These are phyloP conservation scores for Neurospora discreta DNA, from an alignment of 495 filamentous ascomycete species.

Conservation along the genomic window DNA sequence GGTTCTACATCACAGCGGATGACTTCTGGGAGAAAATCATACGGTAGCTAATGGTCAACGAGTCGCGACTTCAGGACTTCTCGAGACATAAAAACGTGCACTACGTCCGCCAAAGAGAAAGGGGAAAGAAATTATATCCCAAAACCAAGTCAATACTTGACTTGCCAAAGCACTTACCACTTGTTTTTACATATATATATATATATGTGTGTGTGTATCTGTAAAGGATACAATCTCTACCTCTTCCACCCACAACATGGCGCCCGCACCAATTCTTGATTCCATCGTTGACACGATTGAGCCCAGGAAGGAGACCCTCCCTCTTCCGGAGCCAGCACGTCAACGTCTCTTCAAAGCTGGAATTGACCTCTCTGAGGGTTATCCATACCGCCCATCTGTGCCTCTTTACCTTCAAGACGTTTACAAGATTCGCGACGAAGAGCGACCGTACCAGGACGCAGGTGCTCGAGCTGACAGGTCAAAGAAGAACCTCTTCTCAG, in stretches of 20 bases:
- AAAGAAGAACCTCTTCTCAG: constrained; percentile 53
- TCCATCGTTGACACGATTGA: constrained; percentile 48
- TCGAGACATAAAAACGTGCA: background rate
- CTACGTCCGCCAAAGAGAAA: background rate
- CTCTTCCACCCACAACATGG: constrained; percentile 18
- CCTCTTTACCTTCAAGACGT: constrained; percentile 59
- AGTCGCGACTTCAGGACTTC: background rate
- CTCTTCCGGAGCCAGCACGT: constrained; percentile 41
- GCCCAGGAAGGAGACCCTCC: constrained; percentile 51
- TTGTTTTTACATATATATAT: too few relatives aligned
- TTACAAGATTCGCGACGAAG: constrained; percentile 47
- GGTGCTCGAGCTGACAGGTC: constrained; percentile 54
- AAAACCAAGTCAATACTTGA: background rate
- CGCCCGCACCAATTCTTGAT: constrained; percentile 41
- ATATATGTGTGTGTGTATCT: too few relatives aligned
- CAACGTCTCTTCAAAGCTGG: constrained; percentile 51
- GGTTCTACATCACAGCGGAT: background rate
- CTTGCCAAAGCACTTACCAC: background rate
- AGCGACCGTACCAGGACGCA: constrained; percentile 48
- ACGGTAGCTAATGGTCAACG: background rate
- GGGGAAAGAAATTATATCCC: background rate
- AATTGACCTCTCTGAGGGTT: constrained; percentile 52
- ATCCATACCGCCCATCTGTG: constrained; percentile 54
- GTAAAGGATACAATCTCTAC: background rate
- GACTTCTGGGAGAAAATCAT: background rate